Evolutionary conservation across 495 filamentous ascomycete species (phyloP).

Genomic region (Apiosordaria backusii): DNA sequence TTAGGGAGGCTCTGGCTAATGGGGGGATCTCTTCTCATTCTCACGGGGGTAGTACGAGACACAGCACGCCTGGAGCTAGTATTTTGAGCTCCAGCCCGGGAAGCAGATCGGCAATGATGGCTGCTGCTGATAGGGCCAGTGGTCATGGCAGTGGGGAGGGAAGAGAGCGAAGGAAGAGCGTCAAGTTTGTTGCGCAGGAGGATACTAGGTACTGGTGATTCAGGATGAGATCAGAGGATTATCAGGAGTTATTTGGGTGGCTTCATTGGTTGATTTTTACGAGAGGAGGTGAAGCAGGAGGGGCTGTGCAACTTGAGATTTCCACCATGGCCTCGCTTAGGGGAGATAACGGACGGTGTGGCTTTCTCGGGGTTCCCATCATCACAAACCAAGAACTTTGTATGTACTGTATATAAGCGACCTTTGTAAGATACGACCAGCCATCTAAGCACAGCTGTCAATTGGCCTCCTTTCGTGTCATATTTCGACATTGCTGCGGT

Average conservation of each 20-base stretch:
- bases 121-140: conserved; percentile 24
- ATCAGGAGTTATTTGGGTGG: neutral
- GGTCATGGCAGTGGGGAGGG: neutral
- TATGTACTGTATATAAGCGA: neutral
- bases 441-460: neutral
- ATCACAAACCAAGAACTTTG: neutral
- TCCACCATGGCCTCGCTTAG: neutral
- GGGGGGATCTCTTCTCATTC: neutral
- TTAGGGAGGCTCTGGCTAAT: conserved; percentile 39
- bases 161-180: conserved; percentile 51
- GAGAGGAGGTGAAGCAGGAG: neutral
- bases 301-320: neutral
- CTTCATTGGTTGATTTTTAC: neutral
- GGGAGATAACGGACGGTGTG: neutral
- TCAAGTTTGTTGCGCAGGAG: conserved; percentile 46
- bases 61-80: conserved; percentile 15
- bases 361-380: neutral
- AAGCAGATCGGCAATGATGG: conserved; percentile 12
- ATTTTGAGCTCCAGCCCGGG: conserved; percentile 48
- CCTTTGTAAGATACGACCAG: neutral
- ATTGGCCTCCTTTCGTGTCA: neutral
- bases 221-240: neutral
- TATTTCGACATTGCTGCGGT: too few species aligned
- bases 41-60: conserved; percentile 2
- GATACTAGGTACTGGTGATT: conserved; percentile 13